Conservation (phyloP, 2,329 filamentous ascomycete genomes). For the Curvularia sp. region DNA sequence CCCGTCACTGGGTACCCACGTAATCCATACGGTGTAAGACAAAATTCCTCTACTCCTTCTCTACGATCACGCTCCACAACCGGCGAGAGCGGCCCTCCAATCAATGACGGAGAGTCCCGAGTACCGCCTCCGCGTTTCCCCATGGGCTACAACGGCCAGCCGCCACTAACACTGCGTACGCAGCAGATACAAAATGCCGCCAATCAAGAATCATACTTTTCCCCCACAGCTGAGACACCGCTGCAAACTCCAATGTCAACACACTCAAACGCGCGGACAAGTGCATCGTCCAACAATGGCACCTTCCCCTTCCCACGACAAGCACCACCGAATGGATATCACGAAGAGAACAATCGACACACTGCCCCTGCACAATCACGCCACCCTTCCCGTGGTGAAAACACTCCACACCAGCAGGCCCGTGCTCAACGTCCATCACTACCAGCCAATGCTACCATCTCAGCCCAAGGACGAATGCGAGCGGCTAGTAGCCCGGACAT, state of each 20-base stretch:
- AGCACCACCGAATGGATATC: conserved; percentile 71
- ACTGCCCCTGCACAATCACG: conserved; percentile 85
- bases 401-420: conserved; percentile 69
- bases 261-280: conserved; percentile 66
- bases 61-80: conserved; percentile 79
- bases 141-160: conserved; percentile 59
- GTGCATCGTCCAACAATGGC: conserved; percentile 68
- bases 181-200: conserved; percentile 64
- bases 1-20: conserved; percentile 45
- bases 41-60: conserved; percentile 77
- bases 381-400: conserved; percentile 78
- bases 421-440: conserved; percentile 79
- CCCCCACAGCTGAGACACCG: conserved; percentile 80
- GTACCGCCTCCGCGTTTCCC: conserved; percentile 77
- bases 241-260: conserved; percentile 76
- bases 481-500: conserved; percentile 97
- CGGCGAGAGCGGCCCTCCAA: conserved; percentile 67
- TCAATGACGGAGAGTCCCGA: conserved; percentile 52
- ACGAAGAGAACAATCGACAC: conserved; percentile 77
- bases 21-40: conserved; percentile 63
- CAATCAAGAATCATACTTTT: conserved; percentile 94
- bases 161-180: conserved; percentile 73
- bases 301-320: conserved; percentile 84
- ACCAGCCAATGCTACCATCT: conserved; percentile 67
- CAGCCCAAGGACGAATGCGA: conserved; percentile 67